Base-by-base conservation (phyloP, 805 yeast species). In the Saccharomycopsis guyanensis region DNA sequence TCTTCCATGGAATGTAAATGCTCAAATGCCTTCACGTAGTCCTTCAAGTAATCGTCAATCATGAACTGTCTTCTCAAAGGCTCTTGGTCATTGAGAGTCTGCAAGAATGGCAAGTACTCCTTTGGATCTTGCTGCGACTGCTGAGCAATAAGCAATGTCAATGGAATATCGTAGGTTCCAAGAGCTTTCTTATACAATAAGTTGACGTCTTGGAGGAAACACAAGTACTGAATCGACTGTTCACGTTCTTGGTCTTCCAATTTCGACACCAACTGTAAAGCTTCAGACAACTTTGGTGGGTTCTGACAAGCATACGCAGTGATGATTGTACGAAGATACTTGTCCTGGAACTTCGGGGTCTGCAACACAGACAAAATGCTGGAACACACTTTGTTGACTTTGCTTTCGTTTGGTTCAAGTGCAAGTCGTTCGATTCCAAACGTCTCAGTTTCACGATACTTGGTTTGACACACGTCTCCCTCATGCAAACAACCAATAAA, bases 71-170 rank as follows among this genome's bases (percentile, higher is more conserved):
- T 77, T 50, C 95, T 76, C 46, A 78, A 62, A 4, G 76, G 80
- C 0, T 75, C 66, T 61, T 82, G 85, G 35, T 75, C 76, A 54
- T 86, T 82, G 45, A 93, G 68, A 40, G 79, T 73, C 58, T 87
- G 95, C 54, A 93, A 71, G 63, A 93, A 93, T 43, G 98, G 96
- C 43, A 93, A 67, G 56, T 93, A 93, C 63, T 93, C 99, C 58
- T 89, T 87, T 20, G 99, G 99, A 66, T 93, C 99, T 71, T 83
- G 89, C 63, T 91, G 97, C 0, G 97, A 88, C 58, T 88, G 93
- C 61, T 94, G 97, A 0, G 98, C 98, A 49, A 93, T 80, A 10
- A 75, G 71, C 47, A 93, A 71, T 0, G 97, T 77, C 56, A 91
- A 68, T 47, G 80, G 80, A 36, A 93, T 80, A 59, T 93, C 83